These are phyloP conservation scores for Pisolithus marmoratus DNA, from an alignment of 768 basidiomycete genomes.

Conservation along the genomic window DNA sequence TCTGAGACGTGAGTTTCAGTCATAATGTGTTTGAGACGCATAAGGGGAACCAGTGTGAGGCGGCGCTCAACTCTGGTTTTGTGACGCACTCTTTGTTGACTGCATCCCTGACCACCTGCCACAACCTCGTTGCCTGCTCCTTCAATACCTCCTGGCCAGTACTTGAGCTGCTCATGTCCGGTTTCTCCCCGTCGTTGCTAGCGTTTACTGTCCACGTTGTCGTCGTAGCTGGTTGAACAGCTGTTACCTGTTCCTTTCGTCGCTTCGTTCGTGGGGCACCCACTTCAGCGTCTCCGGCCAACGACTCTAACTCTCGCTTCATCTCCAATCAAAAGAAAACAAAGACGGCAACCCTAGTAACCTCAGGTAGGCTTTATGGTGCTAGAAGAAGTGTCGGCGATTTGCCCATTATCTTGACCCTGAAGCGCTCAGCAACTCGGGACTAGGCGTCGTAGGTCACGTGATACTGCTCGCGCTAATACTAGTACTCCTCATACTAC, in stretches of 20 bases:
- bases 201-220: conserved; percentile 27
- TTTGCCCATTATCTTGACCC: conserved; percentile 27
- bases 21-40: conserved; percentile 31
- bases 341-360: conserved; percentile 8
- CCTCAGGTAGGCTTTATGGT: conserved; percentile 22
- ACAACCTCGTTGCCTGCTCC: conserved; percentile 65
- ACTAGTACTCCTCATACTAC: background rate
- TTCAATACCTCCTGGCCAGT: conserved; percentile 37
- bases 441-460: conserved; percentile 20
- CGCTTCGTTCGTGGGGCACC: conserved; percentile 48
- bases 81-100: conserved; percentile 83
- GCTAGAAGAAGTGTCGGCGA: conserved; percentile 24
- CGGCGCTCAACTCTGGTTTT: conserved; percentile 31
- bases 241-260: conserved; percentile 45
- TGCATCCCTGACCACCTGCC: conserved; percentile 76
- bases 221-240: conserved; percentile 14
- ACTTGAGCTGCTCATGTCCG: conserved; percentile 16
- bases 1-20: conserved; percentile 36
- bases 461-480: conserved; percentile 13
- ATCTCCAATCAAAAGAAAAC: conserved; percentile 32
- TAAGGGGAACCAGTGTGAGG: conserved; percentile 40
- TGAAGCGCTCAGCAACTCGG: conserved; percentile 18
- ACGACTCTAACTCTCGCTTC: conserved; percentile 46
- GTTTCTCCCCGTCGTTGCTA: conserved; percentile 19
- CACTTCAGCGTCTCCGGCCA: conserved; percentile 32